Percentiles rank a stretch among this genome's conserved stretches.
Evolutionary conservation across 306 rosid genomes (phyloP).

Genomic region (Alnus glutinosa): DNA sequence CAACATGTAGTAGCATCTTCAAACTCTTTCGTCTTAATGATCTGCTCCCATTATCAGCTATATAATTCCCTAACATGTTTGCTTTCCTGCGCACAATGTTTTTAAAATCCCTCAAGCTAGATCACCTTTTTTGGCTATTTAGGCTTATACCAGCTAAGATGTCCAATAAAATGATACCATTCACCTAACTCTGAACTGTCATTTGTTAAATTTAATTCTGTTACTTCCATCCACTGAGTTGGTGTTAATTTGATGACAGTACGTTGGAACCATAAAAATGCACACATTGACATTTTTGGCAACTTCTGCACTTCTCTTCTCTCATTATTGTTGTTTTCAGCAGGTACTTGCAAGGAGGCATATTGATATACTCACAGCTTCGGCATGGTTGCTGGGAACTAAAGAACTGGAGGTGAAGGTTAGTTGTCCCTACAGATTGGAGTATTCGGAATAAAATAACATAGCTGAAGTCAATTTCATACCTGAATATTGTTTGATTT

Average conservation of each 20-base stretch:
- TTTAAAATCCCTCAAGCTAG: neutral
- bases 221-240: neutral
- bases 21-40: neutral
- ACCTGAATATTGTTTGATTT: neutral
- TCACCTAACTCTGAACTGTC: neutral
- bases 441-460: neutral
- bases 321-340: constrained; percentile 20
- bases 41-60: neutral
- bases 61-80: neutral
- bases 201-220: neutral
- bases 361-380: constrained; percentile 64
- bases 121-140: neutral
- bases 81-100: neutral
- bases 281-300: too few species aligned
- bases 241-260: neutral
- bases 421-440: constrained; percentile 22
- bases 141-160: neutral
- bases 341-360: constrained; percentile 91
- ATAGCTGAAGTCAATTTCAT: neutral
- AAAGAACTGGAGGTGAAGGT: constrained; percentile 89
- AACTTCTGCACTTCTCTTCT: constrained; percentile 12
- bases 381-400: constrained; percentile 74
- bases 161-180: neutral
- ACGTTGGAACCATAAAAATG: neutral
- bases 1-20: neutral